These are phyloP conservation scores for Dryas alaskensis DNA, from an alignment of 306 rosid species.

Conservation along the genomic window DNA sequence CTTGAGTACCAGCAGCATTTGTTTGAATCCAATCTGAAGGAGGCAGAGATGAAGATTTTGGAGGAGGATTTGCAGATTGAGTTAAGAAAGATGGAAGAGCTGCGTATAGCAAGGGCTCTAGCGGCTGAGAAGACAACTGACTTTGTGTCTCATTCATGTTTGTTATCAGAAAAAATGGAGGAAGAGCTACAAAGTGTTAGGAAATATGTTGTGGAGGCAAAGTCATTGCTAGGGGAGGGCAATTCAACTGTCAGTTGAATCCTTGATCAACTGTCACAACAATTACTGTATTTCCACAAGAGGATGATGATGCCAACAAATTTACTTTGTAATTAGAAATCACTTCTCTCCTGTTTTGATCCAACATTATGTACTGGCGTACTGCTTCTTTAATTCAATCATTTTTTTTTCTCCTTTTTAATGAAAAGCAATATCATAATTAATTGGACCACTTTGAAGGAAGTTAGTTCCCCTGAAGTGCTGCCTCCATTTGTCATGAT, in stretches of 20 bases:
- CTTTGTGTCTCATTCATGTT: slow-evolving; percentile 33
- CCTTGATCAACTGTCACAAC: slow-evolving; percentile 2
- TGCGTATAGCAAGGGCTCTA: slow-evolving; percentile 38
- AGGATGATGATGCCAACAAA: neutral
- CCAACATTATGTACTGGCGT: neutral
- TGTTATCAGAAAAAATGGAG: slow-evolving; percentile 48
- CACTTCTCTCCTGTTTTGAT: slow-evolving; percentile 1
- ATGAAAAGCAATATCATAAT: neutral
- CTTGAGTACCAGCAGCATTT: slow-evolving; percentile 39
- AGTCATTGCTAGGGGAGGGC: slow-evolving; percentile 43
- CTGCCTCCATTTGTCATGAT: too few relatives aligned
- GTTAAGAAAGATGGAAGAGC: slow-evolving; percentile 40
- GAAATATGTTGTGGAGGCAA: slow-evolving; percentile 57
- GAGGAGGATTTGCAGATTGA: slow-evolving; percentile 61
- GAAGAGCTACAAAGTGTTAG: slow-evolving; percentile 51
- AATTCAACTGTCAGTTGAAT: slow-evolving; percentile 38
- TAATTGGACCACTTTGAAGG: neutral
- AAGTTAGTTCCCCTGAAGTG: too few relatives aligned
- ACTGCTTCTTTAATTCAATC: neutral
- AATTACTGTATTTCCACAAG: slow-evolving; percentile 18
- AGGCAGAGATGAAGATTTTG: slow-evolving; percentile 44
- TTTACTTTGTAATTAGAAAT: slow-evolving; percentile 12
- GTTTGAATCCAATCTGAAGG: slow-evolving; percentile 40
- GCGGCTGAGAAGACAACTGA: slow-evolving; percentile 42
- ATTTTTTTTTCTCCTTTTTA: neutral